These are phyloP conservation scores for Penicillium hesseltinei DNA, from an alignment of 2,329 filamentous ascomycete genomes.

Conservation along the genomic window DNA sequence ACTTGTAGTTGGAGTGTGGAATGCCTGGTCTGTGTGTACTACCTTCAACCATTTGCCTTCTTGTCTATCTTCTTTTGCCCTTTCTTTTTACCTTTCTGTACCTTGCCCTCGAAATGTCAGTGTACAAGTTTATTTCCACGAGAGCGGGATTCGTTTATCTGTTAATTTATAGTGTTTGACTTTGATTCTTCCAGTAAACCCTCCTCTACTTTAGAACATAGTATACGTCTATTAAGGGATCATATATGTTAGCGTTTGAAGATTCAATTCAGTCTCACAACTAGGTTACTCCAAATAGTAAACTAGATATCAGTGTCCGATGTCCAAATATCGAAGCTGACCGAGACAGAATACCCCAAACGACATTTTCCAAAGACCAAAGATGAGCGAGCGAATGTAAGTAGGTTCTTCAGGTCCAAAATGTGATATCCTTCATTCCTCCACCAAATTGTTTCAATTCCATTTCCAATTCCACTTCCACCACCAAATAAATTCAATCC, in stretches of 20 bases:
- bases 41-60: slow-evolving; percentile 1
- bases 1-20: neutral
- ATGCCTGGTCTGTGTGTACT: slow-evolving; percentile 3
- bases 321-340: neutral
- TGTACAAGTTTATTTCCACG: slow-evolving; percentile 1
- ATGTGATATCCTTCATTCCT: neutral
- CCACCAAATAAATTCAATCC: neutral
- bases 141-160: neutral
- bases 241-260: neutral
- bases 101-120: neutral
- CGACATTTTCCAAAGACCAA: neutral
- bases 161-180: neutral
- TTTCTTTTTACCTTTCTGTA: neutral
- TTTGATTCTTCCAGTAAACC: neutral
- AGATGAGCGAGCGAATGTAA: neutral
- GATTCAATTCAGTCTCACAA: neutral
- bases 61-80: slow-evolving; percentile 1
- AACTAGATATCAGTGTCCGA: neutral
- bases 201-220: neutral
- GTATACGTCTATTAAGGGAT: neutral
- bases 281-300: neutral
- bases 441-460: neutral
- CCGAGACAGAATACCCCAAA: neutral
- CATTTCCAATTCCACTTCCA: neutral
- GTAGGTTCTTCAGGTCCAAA: neutral